Base-by-base conservation (phyloP, 1,284 basidiomycete genomes). In the Rhodotorula sp. region DNA sequence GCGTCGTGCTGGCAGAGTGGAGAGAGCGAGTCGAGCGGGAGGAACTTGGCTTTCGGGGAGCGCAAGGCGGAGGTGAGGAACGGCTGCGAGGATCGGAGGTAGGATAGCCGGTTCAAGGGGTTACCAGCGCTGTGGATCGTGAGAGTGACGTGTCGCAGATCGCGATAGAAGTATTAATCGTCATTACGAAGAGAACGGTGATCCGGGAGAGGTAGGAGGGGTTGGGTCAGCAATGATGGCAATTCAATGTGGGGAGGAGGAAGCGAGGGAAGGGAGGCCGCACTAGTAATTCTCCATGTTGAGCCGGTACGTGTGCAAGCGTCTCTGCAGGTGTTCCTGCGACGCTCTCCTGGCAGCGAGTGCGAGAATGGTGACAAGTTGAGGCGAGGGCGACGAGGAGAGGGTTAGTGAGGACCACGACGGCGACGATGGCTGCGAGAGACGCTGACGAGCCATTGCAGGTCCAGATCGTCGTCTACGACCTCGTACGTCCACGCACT, bases 41-140 rank as follows among this genome's bases (percentile, higher is more conserved):
- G 61, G 60, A 81, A 80, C 13, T 74, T 71, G 6, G 80, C 75
- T 7, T 75, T 67, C 27, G 76, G 64, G 27, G 77, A 77, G 7
- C 65, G 66, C 29, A 80, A 72, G 15, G 80, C 78, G 6, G 74
- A 74, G 55, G 80, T 77, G 64, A 82, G 74, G 71, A 81, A 82
- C 15, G 72, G 59, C n/a, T 63, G 58, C 22, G 66, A 64, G 3
- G 55, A 62, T 8, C 73, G 63, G 17, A 74, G 67, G 71, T 74
- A 74, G 24, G 66, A 68, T 4, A 74, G 62, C 6, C 73, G 73
- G 64, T 74, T 74, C 46, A 74, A 51, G 19, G 71, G 73, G 58
- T 73, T 74, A 4, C 68, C 73, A 0, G 71, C 63, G 30, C 71
- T 73, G 59, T 20, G 29, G 9, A n/a, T 4, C 10, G 46, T n/a